Percentiles rank a stretch among this genome's conserved stretches.
These are phyloP conservation scores for Candida tropicalis DNA, from an alignment of 1,139 yeast genomes.

Conservation along the genomic window DNA sequence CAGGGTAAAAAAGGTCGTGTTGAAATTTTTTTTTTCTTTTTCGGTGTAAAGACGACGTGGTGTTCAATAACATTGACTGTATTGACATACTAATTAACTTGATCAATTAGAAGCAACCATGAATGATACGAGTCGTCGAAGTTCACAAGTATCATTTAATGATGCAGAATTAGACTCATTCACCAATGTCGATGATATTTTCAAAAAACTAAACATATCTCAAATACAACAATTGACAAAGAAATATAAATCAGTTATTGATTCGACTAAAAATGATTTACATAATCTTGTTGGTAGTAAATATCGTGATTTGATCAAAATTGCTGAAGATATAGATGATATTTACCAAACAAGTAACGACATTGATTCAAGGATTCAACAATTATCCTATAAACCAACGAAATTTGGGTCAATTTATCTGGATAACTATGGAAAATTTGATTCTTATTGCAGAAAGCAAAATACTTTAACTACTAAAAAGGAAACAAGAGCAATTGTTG, in stretches of 20 bases:
- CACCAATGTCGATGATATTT: conserved; percentile 37
- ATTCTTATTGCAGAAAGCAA: conserved; percentile 21
- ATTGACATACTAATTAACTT: no score
- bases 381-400: conserved; percentile 36
- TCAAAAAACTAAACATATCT: conserved; percentile 33
- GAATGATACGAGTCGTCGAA: conserved; percentile 3
- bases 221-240: conserved; percentile 37
- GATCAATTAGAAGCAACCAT: no score
- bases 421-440: conserved; percentile 25
- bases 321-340: conserved; percentile 66
- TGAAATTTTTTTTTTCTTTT: neutral
- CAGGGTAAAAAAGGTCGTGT: neutral
- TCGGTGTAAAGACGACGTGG: neutral
- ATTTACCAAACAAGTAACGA: conserved; percentile 47
- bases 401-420: conserved; percentile 31
- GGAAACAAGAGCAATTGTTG: conserved; percentile 22
- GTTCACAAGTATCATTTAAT: neutral
- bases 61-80: no score
- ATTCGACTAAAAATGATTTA: conserved; percentile 37
- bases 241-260: conserved; percentile 30
- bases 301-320: conserved; percentile 66
- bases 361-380: conserved; percentile 32
- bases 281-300: conserved; percentile 64
- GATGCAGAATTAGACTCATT: conserved; percentile 2
- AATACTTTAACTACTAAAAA: conserved; percentile 21